These are phyloP conservation scores for Thielaviopsis punctulata DNA, from an alignment of 2,329 filamentous ascomycete species.

Conservation along the genomic window DNA sequence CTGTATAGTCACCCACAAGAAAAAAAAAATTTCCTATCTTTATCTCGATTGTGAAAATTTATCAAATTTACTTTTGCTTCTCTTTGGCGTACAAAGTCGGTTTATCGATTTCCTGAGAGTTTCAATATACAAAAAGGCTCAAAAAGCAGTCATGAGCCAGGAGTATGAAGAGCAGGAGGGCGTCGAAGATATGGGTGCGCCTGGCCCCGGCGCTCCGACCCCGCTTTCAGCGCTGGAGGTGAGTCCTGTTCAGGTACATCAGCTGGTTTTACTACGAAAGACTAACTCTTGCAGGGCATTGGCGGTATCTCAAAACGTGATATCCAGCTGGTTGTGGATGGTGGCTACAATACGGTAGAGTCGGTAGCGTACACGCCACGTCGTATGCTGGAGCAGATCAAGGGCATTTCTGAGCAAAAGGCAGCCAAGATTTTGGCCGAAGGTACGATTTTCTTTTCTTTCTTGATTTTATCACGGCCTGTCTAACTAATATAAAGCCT, in stretches of 20 bases:
- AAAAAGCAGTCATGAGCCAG: conserved; percentile 24
- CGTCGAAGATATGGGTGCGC: conserved; percentile 52
- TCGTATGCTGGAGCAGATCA: conserved; percentile 79
- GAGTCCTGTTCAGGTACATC: conserved; percentile 17
- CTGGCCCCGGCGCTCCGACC: conserved; percentile 84
- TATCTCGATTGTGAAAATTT: background rate
- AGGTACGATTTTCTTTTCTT: conserved; percentile 34
- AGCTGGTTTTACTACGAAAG: background rate
- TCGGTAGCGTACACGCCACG: conserved; percentile 82
- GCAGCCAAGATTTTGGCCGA: conserved; percentile 80
- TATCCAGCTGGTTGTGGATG: conserved; percentile 81
- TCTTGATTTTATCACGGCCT: background rate
- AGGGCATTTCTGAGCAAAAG: conserved; percentile 95
- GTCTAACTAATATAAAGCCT: conserved; percentile 50
- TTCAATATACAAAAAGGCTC: background rate
- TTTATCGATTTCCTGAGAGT: background rate
- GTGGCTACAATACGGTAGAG: conserved; percentile 89
- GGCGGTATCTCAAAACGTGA: conserved; percentile 86
- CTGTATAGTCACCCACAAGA: background rate
- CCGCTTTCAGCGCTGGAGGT: conserved; percentile 77
- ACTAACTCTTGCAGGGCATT: conserved; percentile 44
- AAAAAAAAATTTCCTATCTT: background rate
- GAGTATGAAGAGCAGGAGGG: conserved; percentile 49
- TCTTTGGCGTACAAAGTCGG: background rate
- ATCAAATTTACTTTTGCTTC: background rate